Base-by-base conservation (phyloP, 345 rosid species). In the Mallotus nudiflorus region DNA sequence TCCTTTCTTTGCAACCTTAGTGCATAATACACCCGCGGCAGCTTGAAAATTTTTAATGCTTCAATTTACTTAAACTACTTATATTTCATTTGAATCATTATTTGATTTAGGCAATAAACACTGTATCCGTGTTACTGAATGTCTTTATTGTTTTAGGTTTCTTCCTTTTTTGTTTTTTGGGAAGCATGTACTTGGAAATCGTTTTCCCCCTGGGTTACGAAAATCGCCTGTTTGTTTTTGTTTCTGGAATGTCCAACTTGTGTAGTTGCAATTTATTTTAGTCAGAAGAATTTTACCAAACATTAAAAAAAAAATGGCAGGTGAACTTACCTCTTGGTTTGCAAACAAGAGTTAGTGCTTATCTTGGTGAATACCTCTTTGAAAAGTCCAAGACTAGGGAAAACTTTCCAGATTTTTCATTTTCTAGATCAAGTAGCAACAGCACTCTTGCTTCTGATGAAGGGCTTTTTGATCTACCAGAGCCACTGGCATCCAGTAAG, bases 381-480 rank as follows among this genome's bases (percentile, higher is more conserved):
- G 82, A 83, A 63, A 89, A 78, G 57, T 80, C 86, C 48, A 85
- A 73, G 77, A 83, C 56, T 58, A 66, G 59, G 29, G 86, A 77
- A 65, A 71, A 68, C 53, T 74, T 68, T 77, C 80, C 75, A 24
- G 82, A 81, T 70, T 75, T 24, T 74, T 79, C 87, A 70, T 70
- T 78, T 71, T 83, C 92, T 28, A 85, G 91, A 85, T 84, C 87
- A 69, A 89, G 83, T 77, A 86, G 90, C 67, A 77, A 70, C 18
- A 68, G 86, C 62, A 89, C 89, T 75, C 70, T 86, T 48, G 80
- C 85, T 62, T 69, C 86, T 31, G 91, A 88, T 60, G 96, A 93
- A 75, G 86, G 85, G 55, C 85, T 85, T 75, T 84, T 83, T 79
- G 96, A 89, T 77, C 92, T 81, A 70, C 86, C 83, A 29, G 92